phyloP scores from a whole-genome alignment of 1,284 basidiomycete species.

The Pseudozyma pruni region DNA sequence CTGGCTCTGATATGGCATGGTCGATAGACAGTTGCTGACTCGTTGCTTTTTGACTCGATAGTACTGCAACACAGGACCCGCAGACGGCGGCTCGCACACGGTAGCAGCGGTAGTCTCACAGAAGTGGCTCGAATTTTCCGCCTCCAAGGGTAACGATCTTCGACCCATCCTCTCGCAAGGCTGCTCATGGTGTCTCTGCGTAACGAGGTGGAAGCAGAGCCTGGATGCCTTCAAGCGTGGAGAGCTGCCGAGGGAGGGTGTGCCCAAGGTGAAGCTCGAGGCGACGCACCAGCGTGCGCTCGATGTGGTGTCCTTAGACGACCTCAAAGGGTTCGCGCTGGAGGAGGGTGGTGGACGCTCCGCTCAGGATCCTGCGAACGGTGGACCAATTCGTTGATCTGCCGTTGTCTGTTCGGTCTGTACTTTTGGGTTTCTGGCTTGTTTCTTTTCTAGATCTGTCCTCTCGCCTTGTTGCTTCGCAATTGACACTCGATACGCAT shows the following conservation, averaged over 20 bases:
- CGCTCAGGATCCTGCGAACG: conserved; percentile 25
- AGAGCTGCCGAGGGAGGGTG: conserved; percentile 74
- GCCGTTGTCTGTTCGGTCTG: too few relatives aligned
- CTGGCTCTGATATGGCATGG: not conserved
- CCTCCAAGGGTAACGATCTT: conserved; percentile 55
- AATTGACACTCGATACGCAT: too few relatives aligned
- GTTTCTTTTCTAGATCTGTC: not conserved
- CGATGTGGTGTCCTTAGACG: conserved; percentile 41
- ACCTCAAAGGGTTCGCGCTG: conserved; percentile 34
- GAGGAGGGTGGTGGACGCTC: conserved; percentile 9
- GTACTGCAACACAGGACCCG: conserved; percentile 54
- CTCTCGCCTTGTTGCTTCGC: too few relatives aligned
- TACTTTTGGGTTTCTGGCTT: conserved; percentile 1
- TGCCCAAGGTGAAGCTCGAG: conserved; percentile 51
- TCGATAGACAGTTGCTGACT: not conserved
- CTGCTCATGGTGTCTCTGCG: conserved; percentile 59
- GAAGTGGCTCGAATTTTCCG: conserved; percentile 51
- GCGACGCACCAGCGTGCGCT: conserved; percentile 50
- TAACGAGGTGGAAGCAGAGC: conserved; percentile 73
- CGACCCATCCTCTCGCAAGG: conserved; percentile 49
- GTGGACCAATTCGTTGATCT: conserved; percentile 38
- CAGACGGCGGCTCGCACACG: conserved; percentile 53
- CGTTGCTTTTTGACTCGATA: not conserved
- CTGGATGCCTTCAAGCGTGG: conserved; percentile 81
- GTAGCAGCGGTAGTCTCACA: conserved; percentile 54